phyloP scores from a whole-genome alignment of 2,329 filamentous ascomycete species.

The Keithomyces neogunnii region DNA sequence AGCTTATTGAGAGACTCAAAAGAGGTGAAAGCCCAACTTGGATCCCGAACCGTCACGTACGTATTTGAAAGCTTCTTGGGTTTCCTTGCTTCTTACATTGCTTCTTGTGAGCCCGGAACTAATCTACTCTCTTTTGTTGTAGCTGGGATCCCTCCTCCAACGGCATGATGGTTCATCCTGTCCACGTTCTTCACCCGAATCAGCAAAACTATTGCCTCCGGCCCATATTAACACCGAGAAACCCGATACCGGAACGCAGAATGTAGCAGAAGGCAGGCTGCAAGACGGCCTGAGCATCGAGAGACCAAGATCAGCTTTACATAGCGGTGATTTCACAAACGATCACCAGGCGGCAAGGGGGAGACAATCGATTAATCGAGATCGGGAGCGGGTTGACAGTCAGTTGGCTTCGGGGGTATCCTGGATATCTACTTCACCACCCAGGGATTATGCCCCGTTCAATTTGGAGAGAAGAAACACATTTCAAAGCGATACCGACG shows the following conservation, averaged over 20 bases:
- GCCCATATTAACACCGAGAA: constrained; percentile 41
- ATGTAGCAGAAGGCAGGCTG: constrained; percentile 30
- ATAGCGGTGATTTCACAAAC: constrained; percentile 57
- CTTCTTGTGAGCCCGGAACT: too few relatives aligned
- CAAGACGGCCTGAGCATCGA: constrained; percentile 60
- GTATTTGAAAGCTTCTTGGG: constrained; percentile 12
- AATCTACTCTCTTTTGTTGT: background rate
- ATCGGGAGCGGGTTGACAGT: background rate
- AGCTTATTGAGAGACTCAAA: constrained; percentile 80
- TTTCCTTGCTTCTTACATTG: too few relatives aligned
- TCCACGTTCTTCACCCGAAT: constrained; percentile 25
- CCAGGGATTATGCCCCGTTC: constrained; percentile 41
- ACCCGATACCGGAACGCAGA: constrained; percentile 13
- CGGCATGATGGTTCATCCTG: constrained; percentile 12
- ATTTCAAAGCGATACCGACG: constrained; percentile 23
- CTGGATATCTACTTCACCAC: constrained; percentile 51
- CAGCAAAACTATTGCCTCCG: constrained; percentile 34
- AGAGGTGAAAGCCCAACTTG: constrained; percentile 67
- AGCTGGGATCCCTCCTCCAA: constrained; percentile 31
- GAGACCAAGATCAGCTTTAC: constrained; percentile 69
- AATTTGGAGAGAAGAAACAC: constrained; percentile 28
- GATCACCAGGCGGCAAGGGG: constrained; percentile 15
- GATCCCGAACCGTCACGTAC: constrained; percentile 56
- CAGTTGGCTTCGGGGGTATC: constrained; percentile 8
- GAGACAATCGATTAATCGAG: constrained; percentile 3